Evolutionary conservation across 139 green algal genomes (phyloP).

Genomic region (Dunaliella sp.): DNA sequence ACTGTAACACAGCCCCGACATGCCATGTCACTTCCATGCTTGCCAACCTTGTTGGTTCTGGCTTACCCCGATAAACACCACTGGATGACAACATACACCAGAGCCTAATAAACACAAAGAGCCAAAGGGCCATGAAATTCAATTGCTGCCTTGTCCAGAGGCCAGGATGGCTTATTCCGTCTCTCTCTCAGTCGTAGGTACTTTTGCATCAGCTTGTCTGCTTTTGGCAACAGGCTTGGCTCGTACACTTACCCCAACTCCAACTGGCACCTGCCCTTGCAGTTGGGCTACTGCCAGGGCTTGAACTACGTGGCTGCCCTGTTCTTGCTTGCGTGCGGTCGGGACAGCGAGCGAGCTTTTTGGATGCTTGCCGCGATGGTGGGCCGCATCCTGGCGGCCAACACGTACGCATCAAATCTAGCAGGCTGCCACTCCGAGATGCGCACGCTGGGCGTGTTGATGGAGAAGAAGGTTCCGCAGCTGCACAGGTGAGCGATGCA

Average conservation of each 20-base stretch:
- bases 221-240: neutral
- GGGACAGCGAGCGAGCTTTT: conserved; percentile 31
- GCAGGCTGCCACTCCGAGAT: conserved; percentile 81
- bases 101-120: too few species aligned
- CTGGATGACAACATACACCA: too few species aligned
- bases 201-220: too few species aligned
- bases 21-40: too few species aligned
- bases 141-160: too few species aligned
- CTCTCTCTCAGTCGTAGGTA: too few species aligned
- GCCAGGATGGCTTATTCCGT: too few species aligned
- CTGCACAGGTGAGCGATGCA: neutral
- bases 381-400: conserved; percentile 59
- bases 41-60: too few species aligned
- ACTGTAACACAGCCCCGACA: too few species aligned
- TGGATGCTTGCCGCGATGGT: conserved; percentile 42
- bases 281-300: conserved; percentile 63
- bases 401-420: conserved; percentile 65
- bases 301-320: conserved; percentile 36
- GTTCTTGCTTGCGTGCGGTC: conserved; percentile 36
- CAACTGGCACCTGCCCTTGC: neutral
- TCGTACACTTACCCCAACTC: too few species aligned
- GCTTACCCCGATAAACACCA: too few species aligned
- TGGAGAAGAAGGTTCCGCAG: neutral
- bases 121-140: too few species aligned
- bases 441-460: conserved; percentile 36